These are phyloP conservation scores for Balansia obtecta DNA, from an alignment of 2,329 filamentous ascomycete species.

Conservation along the genomic window DNA sequence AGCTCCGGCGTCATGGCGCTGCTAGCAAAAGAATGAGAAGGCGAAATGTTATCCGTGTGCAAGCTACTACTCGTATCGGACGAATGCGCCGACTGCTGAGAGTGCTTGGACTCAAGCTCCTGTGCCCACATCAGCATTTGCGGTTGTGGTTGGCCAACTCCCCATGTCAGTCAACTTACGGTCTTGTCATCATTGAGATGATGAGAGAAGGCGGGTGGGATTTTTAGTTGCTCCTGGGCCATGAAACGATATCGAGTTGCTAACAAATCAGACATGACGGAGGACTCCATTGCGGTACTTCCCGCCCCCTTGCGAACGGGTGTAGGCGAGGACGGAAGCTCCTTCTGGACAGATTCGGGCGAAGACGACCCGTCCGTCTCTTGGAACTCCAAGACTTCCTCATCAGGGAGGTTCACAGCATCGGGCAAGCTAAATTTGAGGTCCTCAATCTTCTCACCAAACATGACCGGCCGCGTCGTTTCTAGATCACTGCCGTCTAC, in stretches of 20 bases:
- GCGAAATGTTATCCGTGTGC: neutral
- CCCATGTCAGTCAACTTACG: neutral
- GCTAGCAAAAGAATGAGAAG: slow-evolving; percentile 1
- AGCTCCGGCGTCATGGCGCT: neutral
- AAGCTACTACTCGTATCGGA: neutral
- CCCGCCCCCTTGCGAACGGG: slow-evolving; percentile 1
- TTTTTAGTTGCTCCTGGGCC: neutral
- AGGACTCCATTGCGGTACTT: neutral
- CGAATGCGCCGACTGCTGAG: neutral
- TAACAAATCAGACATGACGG: neutral
- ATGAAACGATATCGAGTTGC: neutral
- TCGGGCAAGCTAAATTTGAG: slow-evolving; percentile 17
- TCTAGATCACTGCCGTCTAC: slow-evolving; percentile 13
- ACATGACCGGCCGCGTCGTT: slow-evolving; percentile 18
- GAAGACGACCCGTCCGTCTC: neutral
- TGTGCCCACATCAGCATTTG: neutral
- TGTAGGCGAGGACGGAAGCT: slow-evolving; percentile 7
- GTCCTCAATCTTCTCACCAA: slow-evolving; percentile 20
- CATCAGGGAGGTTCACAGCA: slow-evolving; percentile 5
- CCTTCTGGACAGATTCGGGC: slow-evolving; percentile 2
- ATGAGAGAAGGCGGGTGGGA: neutral
- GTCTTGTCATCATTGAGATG: neutral
- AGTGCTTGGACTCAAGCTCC: neutral
- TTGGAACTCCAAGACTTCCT: slow-evolving; percentile 2
- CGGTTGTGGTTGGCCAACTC: no score